A percentile compares a stretch with the other conserved stretches of the same genome.
phyloP scores from a whole-genome alignment of 805 yeast species.

The Candida khao-thaluensis region DNA sequence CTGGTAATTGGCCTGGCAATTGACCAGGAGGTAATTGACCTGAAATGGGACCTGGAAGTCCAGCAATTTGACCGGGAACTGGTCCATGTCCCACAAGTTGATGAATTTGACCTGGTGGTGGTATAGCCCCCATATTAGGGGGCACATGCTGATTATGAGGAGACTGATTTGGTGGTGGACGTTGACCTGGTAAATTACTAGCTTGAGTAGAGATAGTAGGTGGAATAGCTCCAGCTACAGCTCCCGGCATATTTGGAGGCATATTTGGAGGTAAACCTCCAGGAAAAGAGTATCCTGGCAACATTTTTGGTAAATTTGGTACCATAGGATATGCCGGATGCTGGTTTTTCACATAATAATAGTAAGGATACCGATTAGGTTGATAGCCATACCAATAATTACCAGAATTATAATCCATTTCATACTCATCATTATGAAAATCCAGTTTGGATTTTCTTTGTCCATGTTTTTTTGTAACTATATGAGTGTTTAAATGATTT shows the following conservation, averaged over 20 bases:
- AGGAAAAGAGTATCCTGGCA: neutral
- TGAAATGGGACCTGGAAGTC: neutral
- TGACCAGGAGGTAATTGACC: neutral
- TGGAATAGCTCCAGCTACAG: too few relatives aligned
- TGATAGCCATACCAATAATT: slow-evolving; percentile 21
- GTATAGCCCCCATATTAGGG: too few relatives aligned
- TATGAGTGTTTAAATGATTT: slow-evolving; percentile 45
- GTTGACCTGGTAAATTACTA: too few relatives aligned
- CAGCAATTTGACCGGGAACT: neutral
- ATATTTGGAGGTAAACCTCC: slow-evolving; percentile 1
- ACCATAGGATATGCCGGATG: neutral
- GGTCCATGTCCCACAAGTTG: too few relatives aligned
- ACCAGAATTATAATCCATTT: slow-evolving; percentile 15
- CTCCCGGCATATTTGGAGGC: neutral
- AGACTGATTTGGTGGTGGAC: neutral
- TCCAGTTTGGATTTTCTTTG: slow-evolving; percentile 41
- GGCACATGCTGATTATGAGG: too few relatives aligned
- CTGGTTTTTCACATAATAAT: slow-evolving; percentile 4
- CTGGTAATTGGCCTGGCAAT: neutral
- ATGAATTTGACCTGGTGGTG: too few relatives aligned
- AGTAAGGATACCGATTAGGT: slow-evolving; percentile 9
- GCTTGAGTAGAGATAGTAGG: too few relatives aligned
- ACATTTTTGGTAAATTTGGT: slow-evolving; percentile 2
- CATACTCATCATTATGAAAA: slow-evolving; percentile 27
- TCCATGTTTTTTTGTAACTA: slow-evolving; percentile 47